phyloP scores from a whole-genome alignment of 345 rosid species.

The Hibiscus tridactylites region DNA sequence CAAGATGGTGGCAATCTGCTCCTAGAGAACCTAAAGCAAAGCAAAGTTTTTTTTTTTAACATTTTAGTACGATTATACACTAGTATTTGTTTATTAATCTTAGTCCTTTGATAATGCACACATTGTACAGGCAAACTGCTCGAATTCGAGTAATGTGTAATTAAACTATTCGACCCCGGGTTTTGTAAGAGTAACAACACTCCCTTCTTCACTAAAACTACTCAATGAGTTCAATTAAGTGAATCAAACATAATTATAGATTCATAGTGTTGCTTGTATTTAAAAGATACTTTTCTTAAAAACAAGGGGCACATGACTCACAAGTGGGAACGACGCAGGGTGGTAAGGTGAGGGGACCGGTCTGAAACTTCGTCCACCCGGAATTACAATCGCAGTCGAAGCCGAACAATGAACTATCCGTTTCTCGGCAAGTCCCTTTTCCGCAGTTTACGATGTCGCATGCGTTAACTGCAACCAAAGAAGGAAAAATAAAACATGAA shows the following conservation, averaged over 20 bases:
- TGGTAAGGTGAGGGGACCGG: background rate
- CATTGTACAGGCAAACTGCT: no score
- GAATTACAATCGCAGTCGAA: background rate
- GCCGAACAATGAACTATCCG: background rate
- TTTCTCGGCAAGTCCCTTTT: background rate
- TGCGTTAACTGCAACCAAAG: background rate
- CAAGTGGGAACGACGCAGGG: background rate
- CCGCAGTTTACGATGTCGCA: background rate
- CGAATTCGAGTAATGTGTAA: no score
- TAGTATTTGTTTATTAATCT: no score
- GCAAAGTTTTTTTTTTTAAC: background rate
- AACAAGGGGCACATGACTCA: background rate
- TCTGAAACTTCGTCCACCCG: background rate
- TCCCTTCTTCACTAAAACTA: no score
- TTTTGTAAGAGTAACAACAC: no score
- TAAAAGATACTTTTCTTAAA: no score
- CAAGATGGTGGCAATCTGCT: background rate
- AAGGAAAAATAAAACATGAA: background rate
- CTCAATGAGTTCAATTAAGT: no score
- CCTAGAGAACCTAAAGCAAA: constrained; percentile 3
- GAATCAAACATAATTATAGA: no score
- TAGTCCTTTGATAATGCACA: no score
- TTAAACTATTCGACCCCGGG: no score
- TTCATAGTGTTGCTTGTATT: no score
- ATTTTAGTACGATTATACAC: no score